Base-by-base conservation (phyloP, 805 yeast species). In the Candida piceae region DNA sequence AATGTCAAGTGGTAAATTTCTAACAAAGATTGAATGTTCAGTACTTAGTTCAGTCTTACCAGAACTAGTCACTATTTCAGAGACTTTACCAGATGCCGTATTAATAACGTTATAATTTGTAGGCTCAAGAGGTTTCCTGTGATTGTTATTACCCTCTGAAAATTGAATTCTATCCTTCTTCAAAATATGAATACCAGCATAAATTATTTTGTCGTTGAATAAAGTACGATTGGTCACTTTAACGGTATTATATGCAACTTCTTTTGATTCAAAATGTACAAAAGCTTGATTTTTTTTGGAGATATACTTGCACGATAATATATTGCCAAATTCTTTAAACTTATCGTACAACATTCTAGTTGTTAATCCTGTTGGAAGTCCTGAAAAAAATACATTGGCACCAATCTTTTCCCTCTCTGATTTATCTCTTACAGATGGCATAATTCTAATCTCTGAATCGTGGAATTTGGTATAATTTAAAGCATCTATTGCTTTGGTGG, bases 401-500 rank as follows among this genome's bases (percentile, higher is more conserved):
- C 78, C 78, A 27, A 70, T 49, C 34, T 53, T 55, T 29, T 65
- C 69, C 41, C 70, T 58, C 39, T 55, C 56, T 4, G 42, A 35
- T 20, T 60, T 54, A 31, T 74, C 72, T 45, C 76, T 66, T 34
- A 74, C 42, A 0, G 78, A 72, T 4, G 74, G 76, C 79, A 75
- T 72, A 16, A 76, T 74, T 49, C 79, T 60, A 16, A 75, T 63
- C 41, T 74, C 80, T 17, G 63, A 62, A 11, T 57, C 62, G 18
- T 53, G 43, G 0, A 75, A 45, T 0, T 47, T 47, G 4, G 64
- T 63, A 46, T 72, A 75, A 53, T 78, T 82, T 58, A 79, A 69
- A 8, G 72, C 67, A 32, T 73, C 78, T 32, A 75, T 63, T 3
- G 85, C 87, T 23, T 40, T 36, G 26, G 67, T 67, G 0, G 86